Percentiles rank a stretch among this genome's conserved stretches.
These are phyloP conservation scores for Boletus mariae DNA, from an alignment of 1,284 basidiomycete species.

Conservation along the genomic window DNA sequence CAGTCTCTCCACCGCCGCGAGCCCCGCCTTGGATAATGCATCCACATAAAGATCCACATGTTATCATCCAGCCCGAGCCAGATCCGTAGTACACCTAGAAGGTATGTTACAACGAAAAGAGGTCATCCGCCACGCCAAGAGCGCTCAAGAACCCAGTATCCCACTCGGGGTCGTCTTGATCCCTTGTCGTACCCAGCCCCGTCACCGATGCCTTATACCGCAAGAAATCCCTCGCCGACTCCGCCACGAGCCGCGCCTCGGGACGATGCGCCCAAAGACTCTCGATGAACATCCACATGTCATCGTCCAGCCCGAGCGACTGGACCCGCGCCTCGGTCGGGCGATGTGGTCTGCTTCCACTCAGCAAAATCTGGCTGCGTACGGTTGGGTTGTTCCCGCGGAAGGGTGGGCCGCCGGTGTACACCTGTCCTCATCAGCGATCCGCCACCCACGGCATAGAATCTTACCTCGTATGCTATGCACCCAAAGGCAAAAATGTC, in stretches of 20 bases:
- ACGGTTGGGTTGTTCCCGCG: slow-evolving; percentile 11
- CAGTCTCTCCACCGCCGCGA: no score
- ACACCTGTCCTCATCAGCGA: slow-evolving; percentile 8
- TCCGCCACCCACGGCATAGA: background rate
- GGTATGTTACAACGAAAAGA: slow-evolving; percentile 16
- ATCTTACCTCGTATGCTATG: slow-evolving; percentile 26
- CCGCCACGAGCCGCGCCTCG: slow-evolving; percentile 24
- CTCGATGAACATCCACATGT: slow-evolving; percentile 27
- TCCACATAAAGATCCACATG: no score
- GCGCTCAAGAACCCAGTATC: slow-evolving; percentile 21
- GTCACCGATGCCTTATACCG: slow-evolving; percentile 12
- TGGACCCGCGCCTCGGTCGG: slow-evolving; percentile 9
- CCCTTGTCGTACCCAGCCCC: background rate
- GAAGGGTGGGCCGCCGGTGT: slow-evolving; percentile 20
- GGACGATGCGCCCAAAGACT: slow-evolving; percentile 26
- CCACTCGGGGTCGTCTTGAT: slow-evolving; percentile 22
- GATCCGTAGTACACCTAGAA: no score
- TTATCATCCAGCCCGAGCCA: no score
- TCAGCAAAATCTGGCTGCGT: slow-evolving; percentile 14
- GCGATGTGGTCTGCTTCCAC: slow-evolving; percentile 16
- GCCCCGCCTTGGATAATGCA: no score
- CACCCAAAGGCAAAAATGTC: slow-evolving; percentile 33
- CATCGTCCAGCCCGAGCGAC: slow-evolving; percentile 25
- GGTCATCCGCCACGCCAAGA: slow-evolving; percentile 6
- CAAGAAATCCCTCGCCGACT: slow-evolving; percentile 21